Percentiles rank a stretch among this genome's conserved stretches.
These are phyloP conservation scores for thale cress (Arabidopsis thaliana) DNA, from an alignment of 345 rosid species.

Conservation along the genomic window DNA sequence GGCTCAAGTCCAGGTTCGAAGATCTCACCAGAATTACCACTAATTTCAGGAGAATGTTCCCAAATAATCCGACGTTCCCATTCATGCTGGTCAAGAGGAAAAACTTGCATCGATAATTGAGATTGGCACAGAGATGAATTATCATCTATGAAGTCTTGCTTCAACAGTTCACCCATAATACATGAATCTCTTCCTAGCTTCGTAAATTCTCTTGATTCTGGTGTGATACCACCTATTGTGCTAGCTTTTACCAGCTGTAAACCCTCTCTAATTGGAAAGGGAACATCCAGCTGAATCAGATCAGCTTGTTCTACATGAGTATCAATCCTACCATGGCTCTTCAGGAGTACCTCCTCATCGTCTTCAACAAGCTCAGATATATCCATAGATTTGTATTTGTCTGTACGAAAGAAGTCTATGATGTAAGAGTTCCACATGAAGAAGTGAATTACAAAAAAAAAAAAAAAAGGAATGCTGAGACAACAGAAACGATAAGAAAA, in stretches of 20 bases:
- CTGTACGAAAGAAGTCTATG: conserved; percentile 53
- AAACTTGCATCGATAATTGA: conserved; percentile 53
- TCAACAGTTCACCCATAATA: conserved; percentile 73
- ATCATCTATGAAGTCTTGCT: conserved; percentile 50
- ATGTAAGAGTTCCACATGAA: conserved; percentile 17
- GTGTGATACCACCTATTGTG: conserved; percentile 41
- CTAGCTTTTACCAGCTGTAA: conserved; percentile 51
- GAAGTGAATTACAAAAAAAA: conserved; percentile 6
- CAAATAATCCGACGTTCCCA: conserved; percentile 91
- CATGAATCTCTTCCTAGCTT: conserved; percentile 53
- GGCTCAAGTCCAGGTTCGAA: conserved; percentile 52
- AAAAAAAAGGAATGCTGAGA: conserved; percentile 20
- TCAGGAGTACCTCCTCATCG: conserved; percentile 82
- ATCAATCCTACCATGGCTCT: conserved; percentile 55
- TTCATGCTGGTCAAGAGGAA: conserved; percentile 86
- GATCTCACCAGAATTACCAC: conserved; percentile 53
- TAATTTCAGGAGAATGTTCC: conserved; percentile 66
- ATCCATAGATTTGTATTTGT: conserved; percentile 61
- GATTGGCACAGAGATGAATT: conserved; percentile 58
- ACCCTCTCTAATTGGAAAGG: conserved; percentile 48
- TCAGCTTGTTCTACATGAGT: conserved; percentile 46
- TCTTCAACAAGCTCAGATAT: conserved; percentile 78
- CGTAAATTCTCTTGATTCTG: conserved; percentile 45
- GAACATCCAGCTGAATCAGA: conserved; percentile 50
- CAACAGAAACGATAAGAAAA: conserved; percentile 13